Conservation (phyloP, 1,284 basidiomycete species). For the Rhodotorula sp. region DNA sequence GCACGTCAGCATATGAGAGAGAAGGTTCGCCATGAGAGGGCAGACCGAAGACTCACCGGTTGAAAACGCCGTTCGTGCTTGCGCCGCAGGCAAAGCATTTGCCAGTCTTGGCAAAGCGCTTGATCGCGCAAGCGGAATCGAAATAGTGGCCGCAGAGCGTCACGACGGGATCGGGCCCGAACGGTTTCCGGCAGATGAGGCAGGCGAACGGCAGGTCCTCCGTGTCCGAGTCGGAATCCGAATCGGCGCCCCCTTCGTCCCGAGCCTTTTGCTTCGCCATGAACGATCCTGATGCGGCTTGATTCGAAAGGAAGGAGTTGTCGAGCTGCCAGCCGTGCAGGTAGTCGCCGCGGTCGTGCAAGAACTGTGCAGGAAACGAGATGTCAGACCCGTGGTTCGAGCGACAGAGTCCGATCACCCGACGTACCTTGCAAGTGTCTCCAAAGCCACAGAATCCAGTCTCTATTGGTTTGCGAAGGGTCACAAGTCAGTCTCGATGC, state of each 20-base stretch:
- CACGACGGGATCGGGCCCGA: conserved; percentile 88
- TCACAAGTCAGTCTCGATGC: conserved; percentile 38
- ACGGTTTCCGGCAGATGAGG: conserved; percentile 89
- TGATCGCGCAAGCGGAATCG: conserved; percentile 64
- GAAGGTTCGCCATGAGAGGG: conserved; percentile 23
- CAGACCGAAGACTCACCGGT: conserved; percentile 61
- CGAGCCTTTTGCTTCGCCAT: conserved; percentile 41
- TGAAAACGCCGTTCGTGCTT: conserved; percentile 92
- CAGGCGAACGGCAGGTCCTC: conserved; percentile 98
- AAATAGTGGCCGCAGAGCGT: conserved; percentile 98
- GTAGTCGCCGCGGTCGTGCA: conserved; percentile 65
- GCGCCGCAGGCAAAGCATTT: conserved; percentile 95
- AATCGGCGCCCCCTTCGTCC: conserved; percentile 54
- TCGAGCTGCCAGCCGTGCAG: conserved; percentile 98
- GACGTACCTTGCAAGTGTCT: conserved; percentile 79
- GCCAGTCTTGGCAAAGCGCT: conserved; percentile 81
- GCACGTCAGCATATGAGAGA: too few species aligned
- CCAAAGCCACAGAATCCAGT: conserved; percentile 99
- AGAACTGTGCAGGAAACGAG: conserved; percentile 42
- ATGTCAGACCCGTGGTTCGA: conserved; percentile 70
- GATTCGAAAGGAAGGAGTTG: conserved; percentile 50
- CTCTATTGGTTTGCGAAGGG: conserved; percentile 57
- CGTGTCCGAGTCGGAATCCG: conserved; percentile 62
- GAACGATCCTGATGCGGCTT: conserved; percentile 38
- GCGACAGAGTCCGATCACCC: neutral